phyloP scores from a whole-genome alignment of 2,329 filamentous ascomycete genomes.

The Colletotrichum sp. region DNA sequence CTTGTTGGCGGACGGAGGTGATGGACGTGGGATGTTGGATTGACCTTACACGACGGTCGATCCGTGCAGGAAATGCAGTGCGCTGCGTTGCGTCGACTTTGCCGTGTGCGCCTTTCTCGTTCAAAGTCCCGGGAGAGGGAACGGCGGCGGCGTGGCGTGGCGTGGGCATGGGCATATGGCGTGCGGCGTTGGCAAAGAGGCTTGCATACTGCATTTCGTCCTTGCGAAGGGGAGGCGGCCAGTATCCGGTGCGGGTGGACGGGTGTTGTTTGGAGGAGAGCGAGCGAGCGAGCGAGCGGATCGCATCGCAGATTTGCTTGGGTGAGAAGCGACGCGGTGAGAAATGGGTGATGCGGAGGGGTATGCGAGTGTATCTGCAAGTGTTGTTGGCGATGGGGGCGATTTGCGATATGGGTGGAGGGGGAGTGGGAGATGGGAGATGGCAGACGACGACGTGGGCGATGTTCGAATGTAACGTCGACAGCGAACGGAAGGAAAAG shows the following conservation, averaged over 20 bases:
- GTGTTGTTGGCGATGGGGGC: not conserved
- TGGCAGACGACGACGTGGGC: not conserved
- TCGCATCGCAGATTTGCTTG: not conserved
- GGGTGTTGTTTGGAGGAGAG: not conserved
- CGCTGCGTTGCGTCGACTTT: not conserved
- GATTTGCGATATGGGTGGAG: not conserved
- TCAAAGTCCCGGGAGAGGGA: not conserved
- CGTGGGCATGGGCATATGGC: not conserved
- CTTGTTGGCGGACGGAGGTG: not conserved
- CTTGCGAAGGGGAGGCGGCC: not conserved
- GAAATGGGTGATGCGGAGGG: not conserved
- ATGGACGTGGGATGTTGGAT: not conserved
- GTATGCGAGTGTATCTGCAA: conserved; percentile 8
- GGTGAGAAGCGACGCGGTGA: not conserved
- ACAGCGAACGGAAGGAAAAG: not conserved
- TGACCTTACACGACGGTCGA: conserved; percentile 14
- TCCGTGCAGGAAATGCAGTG: conserved; percentile 12
- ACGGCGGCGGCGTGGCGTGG: not conserved
- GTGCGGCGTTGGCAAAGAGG: not conserved
- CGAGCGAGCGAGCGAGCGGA: not conserved
- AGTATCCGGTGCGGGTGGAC: not conserved
- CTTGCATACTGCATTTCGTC: not conserved
- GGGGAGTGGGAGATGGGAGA: not conserved
- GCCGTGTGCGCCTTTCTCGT: not conserved
- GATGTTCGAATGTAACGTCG: not conserved